Evolutionary conservation across 129 eudicot genomes (phyloP).

Genomic region (Tagetes patula): DNA sequence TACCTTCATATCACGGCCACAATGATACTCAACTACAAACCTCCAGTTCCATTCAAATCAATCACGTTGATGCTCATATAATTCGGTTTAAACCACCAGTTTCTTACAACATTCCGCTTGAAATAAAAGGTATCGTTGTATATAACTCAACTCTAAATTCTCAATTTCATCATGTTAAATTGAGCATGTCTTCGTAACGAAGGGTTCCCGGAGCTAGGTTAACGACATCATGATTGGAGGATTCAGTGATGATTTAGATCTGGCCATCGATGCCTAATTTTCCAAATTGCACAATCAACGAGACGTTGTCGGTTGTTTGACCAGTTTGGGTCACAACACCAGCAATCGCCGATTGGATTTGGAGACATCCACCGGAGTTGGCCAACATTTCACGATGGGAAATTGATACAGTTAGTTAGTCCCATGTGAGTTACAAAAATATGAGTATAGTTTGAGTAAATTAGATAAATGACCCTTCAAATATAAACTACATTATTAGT

Average conservation of each 20-base stretch:
- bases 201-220: slow-evolving; percentile 88
- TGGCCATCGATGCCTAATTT: slow-evolving; percentile 70
- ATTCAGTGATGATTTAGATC: slow-evolving; percentile 77
- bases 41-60: neutral
- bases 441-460: neutral
- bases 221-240: slow-evolving; percentile 81
- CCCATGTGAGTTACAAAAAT: slow-evolving; percentile 43
- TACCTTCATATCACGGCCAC: neutral
- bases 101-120: neutral
- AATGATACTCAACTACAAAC: neutral
- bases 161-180: neutral
- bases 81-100: slow-evolving; percentile 10
- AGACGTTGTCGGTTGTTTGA: slow-evolving; percentile 66
- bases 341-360: slow-evolving; percentile 96
- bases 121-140: slow-evolving; percentile 19
- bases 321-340: slow-evolving; percentile 97
- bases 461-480: no score
- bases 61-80: neutral
- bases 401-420: slow-evolving; percentile 51
- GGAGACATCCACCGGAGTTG: slow-evolving; percentile 41
- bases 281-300: slow-evolving; percentile 91
- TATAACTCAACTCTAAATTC: slow-evolving; percentile 1
- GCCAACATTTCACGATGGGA: slow-evolving; percentile 54
- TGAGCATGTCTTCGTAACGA: slow-evolving; percentile 39
- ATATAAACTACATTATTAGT: no score